Evolutionary conservation across 257 asterid species (phyloP).

Genomic region (Jacaranda mimosifolia): DNA sequence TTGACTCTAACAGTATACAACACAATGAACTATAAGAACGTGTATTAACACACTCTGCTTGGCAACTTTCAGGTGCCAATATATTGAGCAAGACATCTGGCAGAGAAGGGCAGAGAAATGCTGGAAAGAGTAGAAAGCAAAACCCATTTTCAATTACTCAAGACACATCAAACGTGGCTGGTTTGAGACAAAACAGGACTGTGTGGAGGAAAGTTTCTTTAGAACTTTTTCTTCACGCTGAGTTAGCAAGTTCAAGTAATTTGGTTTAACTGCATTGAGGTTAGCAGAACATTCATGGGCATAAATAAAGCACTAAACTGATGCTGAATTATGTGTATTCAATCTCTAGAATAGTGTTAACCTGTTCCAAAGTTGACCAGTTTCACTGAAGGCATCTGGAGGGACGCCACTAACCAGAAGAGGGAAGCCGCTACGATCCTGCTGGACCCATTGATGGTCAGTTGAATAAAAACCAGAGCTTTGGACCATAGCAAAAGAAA

Average conservation of each 20-base stretch:
- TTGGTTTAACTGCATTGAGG: background rate
- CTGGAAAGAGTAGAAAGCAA: conserved; percentile 4
- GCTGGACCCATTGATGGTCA: conserved; percentile 43
- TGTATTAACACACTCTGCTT: conserved; percentile 14
- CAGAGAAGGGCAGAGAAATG: background rate
- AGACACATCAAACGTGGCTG: conserved; percentile 14
- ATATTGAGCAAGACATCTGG: background rate
- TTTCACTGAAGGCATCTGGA: conserved; percentile 96
- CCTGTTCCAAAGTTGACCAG: conserved; percentile 99
- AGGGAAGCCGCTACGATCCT: conserved; percentile 85
- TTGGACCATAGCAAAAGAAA: conserved; percentile 25
- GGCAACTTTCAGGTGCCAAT: conserved; percentile 1
- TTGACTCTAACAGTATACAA: background rate
- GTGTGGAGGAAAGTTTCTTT: background rate
- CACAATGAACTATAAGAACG: background rate
- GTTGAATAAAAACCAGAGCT: conserved; percentile 23
- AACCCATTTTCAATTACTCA: conserved; percentile 23
- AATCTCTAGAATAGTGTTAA: conserved; percentile 42
- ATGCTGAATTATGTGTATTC: background rate
- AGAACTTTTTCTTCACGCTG: background rate
- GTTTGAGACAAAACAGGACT: background rate
- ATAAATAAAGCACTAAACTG: background rate
- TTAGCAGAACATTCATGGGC: conserved; percentile 1
- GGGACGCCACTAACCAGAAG: conserved; percentile 96
- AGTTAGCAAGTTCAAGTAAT: conserved; percentile 4